Conservation (phyloP, 176 grass and related monocot genomes). For the Oryza meridionalis region DNA sequence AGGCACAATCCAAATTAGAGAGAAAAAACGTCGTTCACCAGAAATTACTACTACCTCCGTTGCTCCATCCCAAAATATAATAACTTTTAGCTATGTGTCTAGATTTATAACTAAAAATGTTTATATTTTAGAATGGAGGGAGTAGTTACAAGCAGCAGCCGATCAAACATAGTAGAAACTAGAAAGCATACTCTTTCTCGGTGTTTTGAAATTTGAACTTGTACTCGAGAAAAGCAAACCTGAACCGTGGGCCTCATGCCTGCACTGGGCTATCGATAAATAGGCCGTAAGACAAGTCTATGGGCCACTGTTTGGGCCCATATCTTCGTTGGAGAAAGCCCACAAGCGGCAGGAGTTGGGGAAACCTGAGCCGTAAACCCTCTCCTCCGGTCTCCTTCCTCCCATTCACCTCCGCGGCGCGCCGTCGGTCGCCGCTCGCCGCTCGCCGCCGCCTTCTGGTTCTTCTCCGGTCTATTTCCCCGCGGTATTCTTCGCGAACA, state of each 20-base stretch:
- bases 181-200: no score
- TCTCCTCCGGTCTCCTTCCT: neutral
- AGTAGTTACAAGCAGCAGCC: neutral
- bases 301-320: neutral
- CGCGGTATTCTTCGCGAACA: neutral
- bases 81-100: no score
- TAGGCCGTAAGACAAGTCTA: neutral
- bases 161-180: no score
- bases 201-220: no score
- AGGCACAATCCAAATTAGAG: neutral
- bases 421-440: neutral
- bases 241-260: no score
- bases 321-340: neutral
- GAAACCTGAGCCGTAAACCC: neutral
- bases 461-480: neutral
- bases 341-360: neutral
- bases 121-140: no score
- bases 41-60: neutral
- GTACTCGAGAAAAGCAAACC: no score
- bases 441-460: neutral
- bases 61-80: no score
- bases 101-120: no score
- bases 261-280: neutral
- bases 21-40: slow-evolving; percentile 36
- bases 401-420: neutral